phyloP scores from a whole-genome alignment of 192 early-diverging fungal species.

The Thamnidium elegans region DNA sequence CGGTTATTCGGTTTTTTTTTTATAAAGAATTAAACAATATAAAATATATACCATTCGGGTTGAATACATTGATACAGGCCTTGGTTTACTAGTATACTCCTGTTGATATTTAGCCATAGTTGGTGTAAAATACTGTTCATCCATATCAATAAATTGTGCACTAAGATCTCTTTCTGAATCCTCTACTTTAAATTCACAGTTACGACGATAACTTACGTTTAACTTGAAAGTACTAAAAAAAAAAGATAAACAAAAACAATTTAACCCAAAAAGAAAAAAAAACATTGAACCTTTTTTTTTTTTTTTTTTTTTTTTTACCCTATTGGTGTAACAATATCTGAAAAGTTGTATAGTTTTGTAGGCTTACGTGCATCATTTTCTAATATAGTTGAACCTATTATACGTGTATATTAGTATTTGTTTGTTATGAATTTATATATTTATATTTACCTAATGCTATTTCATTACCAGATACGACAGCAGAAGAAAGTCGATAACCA shows the following conservation, averaged over 20 bases:
- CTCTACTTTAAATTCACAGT: conserved; percentile 62
- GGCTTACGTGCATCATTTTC: conserved; percentile 48
- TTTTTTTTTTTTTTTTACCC: conserved; percentile 46
- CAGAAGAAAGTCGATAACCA: conserved; percentile 64
- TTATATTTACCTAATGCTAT: conserved; percentile 64
- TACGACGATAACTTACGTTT: conserved; percentile 66
- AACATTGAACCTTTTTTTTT: neutral
- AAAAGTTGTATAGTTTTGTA: conserved; percentile 62
- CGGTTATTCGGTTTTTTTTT: too few species aligned
- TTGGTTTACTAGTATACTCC: neutral
- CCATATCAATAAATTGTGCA: conserved; percentile 57
- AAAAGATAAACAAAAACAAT: neutral
- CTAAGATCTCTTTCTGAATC: conserved; percentile 55
- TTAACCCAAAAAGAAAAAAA: neutral
- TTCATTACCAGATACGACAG: conserved; percentile 51
- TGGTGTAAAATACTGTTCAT: conserved; percentile 68
- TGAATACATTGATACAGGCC: conserved; percentile 14
- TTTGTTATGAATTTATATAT: neutral
- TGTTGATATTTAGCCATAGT: conserved; percentile 27
- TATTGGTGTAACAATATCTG: conserved; percentile 62
- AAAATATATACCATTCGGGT: neutral
- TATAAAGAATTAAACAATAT: too few species aligned
- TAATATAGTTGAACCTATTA: conserved; percentile 36
- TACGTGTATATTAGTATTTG: neutral
- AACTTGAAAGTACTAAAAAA: conserved; percentile 59